A percentile compares a stretch with the other conserved stretches of the same genome.
phyloP scores from a whole-genome alignment of 331 rosid species.

The Spiraea crenata region DNA sequence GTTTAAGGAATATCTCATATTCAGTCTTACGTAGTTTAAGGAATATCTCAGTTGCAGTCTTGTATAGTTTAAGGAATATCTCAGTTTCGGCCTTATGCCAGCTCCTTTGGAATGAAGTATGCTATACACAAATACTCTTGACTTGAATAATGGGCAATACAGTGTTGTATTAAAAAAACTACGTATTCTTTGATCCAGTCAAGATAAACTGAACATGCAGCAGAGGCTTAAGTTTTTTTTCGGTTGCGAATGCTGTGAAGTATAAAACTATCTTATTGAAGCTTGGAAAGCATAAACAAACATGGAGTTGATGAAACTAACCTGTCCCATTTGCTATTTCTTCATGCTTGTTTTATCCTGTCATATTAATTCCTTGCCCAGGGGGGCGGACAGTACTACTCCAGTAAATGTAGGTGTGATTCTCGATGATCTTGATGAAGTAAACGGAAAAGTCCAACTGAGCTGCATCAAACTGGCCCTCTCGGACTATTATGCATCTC shows the following conservation, averaged over 20 bases:
- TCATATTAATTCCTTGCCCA: neutral
- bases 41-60: too few species aligned
- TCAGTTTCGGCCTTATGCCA: too few species aligned
- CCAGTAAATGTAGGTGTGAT: conserved; percentile 38
- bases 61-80: too few species aligned
- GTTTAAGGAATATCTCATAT: too few species aligned
- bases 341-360: neutral
- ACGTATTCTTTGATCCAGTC: conserved; percentile 13
- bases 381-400: conserved; percentile 3
- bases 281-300: neutral
- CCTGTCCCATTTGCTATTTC: neutral
- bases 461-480: conserved; percentile 35
- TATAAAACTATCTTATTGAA: neutral
- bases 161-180: too few species aligned
- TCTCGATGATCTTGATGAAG: conserved; percentile 18
- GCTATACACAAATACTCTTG: neutral
- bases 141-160: too few species aligned
- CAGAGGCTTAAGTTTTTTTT: neutral
- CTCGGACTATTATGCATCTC: conserved; percentile 33
- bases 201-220: conserved; percentile 7
- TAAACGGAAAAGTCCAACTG: conserved; percentile 21
- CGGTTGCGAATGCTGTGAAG: too few species aligned
- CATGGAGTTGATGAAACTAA: neutral
- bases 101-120: neutral
- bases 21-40: too few species aligned